Conservation (phyloP, 768 basidiomycete species). For the Pholiota conissans region DNA sequence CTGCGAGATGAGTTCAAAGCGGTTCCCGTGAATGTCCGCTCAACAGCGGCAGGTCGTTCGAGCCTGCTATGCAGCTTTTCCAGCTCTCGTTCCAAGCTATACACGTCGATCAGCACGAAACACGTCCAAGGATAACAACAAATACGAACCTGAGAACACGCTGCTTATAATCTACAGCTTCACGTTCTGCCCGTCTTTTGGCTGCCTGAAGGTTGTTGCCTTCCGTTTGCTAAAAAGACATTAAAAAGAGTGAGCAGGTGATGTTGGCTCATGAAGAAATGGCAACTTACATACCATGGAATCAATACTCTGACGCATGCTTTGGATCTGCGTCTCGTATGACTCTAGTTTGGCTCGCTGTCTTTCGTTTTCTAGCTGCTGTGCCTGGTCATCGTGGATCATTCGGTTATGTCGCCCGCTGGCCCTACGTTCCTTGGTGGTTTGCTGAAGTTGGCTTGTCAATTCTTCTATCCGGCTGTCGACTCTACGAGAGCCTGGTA, state of each 20-base stretch:
- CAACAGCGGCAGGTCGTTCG: slow-evolving; percentile 17
- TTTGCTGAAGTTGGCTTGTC: slow-evolving; percentile 54
- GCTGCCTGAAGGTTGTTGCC: slow-evolving; percentile 67
- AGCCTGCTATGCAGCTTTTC: slow-evolving; percentile 25
- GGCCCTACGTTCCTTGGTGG: slow-evolving; percentile 45
- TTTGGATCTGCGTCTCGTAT: slow-evolving; percentile 58
- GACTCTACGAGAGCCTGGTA: slow-evolving; percentile 54
- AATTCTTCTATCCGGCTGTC: slow-evolving; percentile 78
- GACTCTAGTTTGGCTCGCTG: slow-evolving; percentile 58
- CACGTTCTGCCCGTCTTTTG: slow-evolving; percentile 76
- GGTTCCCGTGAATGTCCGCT: slow-evolving; percentile 14
- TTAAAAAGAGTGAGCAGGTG: slow-evolving; percentile 5
- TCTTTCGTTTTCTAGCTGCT: slow-evolving; percentile 61
- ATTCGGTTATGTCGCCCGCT: slow-evolving; percentile 41
- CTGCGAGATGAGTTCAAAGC: slow-evolving; percentile 9
- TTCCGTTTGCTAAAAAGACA: slow-evolving; percentile 58
- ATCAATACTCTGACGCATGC: slow-evolving; percentile 61
- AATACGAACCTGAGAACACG: slow-evolving; percentile 59
- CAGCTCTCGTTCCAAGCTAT: slow-evolving; percentile 28
- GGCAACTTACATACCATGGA: slow-evolving; percentile 47
- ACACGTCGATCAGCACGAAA: background rate
- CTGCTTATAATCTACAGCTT: slow-evolving; percentile 74
- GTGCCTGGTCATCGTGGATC: slow-evolving; percentile 52
- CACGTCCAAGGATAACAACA: background rate
- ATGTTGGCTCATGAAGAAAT: background rate